Evolutionary conservation across 2,329 filamentous ascomycete genomes (phyloP), one percentile per base, ranked within the genome.

Genomic region (Xylaria hypoxylon): DNA sequence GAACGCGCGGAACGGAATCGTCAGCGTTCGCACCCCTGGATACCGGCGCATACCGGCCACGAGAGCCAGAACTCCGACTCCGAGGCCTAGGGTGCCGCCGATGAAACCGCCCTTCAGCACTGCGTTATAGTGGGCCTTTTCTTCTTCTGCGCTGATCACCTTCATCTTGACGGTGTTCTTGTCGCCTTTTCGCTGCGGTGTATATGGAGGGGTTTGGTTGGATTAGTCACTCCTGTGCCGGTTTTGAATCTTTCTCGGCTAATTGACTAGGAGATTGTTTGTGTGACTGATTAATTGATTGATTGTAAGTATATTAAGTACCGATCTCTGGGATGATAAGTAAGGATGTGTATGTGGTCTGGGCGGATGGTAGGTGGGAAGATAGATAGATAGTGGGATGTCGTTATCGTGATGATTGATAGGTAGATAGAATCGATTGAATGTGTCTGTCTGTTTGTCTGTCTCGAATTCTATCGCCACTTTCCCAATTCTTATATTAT

Each of bases 71-170:
- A 87, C 72, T 70, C 95, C 94, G 35, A 89, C 76, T 42, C 81
- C 84, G 2, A 94, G 81, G 70, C 96, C 94, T 50, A 89, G 73
- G 13, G 85, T 59, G 70, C 92, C 92, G 71, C 95, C 96, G 70
- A 92, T 80, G 70, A 89, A 76, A 73, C 96, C 95, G 72, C 94
- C 94, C 78, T 89, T 90, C 72, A 98, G 77, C 68, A 96, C 96
- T 66, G 87, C 84, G 78, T 85, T 82, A 87, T 96, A 97, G 86
- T 97, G 94, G 60, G 87, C 92, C 67, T 85, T 79, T 82, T 97
- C 94, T 83, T 97, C 93, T 87, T 97, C 93, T 79, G 95, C 93
- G 75, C 92, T 96, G 78, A 98, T 87, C 77, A 98, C 85, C 90
- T 97, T 98, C 96, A 98, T 99, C 70, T 57, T 85, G 80, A 74